Base-by-base conservation (phyloP, 257 asterid genomes). In the Nicotiana knightiana region DNA sequence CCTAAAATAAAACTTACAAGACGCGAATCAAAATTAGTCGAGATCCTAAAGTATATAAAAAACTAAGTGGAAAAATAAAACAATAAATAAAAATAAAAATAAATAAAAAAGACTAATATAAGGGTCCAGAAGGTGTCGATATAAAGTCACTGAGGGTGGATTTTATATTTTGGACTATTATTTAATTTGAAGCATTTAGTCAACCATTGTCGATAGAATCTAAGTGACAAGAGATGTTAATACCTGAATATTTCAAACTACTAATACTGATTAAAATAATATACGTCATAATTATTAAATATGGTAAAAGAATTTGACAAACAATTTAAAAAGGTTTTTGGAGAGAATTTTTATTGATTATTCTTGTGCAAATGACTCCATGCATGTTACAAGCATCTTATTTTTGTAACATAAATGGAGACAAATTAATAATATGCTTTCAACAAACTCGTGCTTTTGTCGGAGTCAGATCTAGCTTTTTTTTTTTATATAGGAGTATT, bases 191-290 rank as follows among this genome's bases (percentile, higher is more conserved):
- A 6, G 79, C 17, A 9, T 26, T 55, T 39, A 43, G 73, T 71
- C 82, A 81, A 84, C 82, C 35, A 48, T 39, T 53, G 35, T 54
- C 43, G 78, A 63, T 62, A 18, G 82, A 21, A 73, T 80, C 84
- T 59, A 79, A 21, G 51, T 0, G 54, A 77, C 33, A 43, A 83
- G 8, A 54, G 43, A 66, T 65, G 46, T 32, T 13, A 51, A 6
- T 35, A 61, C 0, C 33, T 9, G 10, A 62, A 17, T 73, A 48
- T 7, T 7, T 73, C 0, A 71, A 73, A 46, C 6, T 13, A 73
- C 3, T 73, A 24, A 46, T 46, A 5, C 13, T 73, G 39, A 48
- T 73, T 73, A 48, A 0, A 15, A 48, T 73, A 73, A 73, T 73
- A 73, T 7, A 17, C 8, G 9, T 5, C 24, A 13, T 43, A 24